A percentile compares a stretch with the other conserved stretches of the same genome.
Evolutionary conservation across 164 flowering plant species (phyloP).

Genomic region (Aristolochia californica): DNA sequence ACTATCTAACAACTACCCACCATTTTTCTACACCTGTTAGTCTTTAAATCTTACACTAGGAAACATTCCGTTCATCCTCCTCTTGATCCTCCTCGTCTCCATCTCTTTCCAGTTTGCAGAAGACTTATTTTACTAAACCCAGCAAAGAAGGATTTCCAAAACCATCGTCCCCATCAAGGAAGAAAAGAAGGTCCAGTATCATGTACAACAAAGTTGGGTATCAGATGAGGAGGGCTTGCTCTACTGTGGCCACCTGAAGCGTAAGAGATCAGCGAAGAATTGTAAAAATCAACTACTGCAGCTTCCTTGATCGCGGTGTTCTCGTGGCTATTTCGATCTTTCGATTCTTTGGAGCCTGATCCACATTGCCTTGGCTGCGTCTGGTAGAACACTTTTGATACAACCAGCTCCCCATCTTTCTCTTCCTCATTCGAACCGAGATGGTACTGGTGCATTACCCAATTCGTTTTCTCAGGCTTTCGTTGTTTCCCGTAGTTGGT

Average conservation of each 20-base stretch:
- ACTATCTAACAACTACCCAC: too few relatives aligned
- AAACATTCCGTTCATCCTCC: too few relatives aligned
- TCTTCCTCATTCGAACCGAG: slow-evolving; percentile 79
- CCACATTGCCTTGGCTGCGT: slow-evolving; percentile 92
- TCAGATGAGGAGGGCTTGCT: slow-evolving; percentile 36
- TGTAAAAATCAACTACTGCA: slow-evolving; percentile 31
- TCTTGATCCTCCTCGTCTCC: too few relatives aligned
- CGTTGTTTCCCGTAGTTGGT: slow-evolving; percentile 81
- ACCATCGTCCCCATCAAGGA: too few relatives aligned
- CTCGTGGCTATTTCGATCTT: too few relatives aligned
- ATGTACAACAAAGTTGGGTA: slow-evolving; percentile 43
- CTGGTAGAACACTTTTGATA: slow-evolving; percentile 88
- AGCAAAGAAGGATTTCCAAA: too few relatives aligned
- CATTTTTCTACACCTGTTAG: too few relatives aligned
- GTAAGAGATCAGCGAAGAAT: slow-evolving; percentile 16
- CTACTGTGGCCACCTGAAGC: slow-evolving; percentile 24
- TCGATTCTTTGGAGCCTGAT: slow-evolving; percentile 23
- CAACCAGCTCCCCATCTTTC: slow-evolving; percentile 85
- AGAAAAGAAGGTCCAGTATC: slow-evolving; percentile 51
- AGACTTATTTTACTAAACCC: neutral
- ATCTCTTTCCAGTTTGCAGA: too few relatives aligned
- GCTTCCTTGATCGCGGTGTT: too few relatives aligned
- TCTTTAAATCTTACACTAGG: too few relatives aligned
- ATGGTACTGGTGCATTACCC: slow-evolving; percentile 99
- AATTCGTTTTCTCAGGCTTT: slow-evolving; percentile 88